Percentiles rank a stretch among this genome's conserved stretches.
Conservation (phyloP, 2,329 filamentous ascomycete species). For the Lasiodiplodia hormozganensis region DNA sequence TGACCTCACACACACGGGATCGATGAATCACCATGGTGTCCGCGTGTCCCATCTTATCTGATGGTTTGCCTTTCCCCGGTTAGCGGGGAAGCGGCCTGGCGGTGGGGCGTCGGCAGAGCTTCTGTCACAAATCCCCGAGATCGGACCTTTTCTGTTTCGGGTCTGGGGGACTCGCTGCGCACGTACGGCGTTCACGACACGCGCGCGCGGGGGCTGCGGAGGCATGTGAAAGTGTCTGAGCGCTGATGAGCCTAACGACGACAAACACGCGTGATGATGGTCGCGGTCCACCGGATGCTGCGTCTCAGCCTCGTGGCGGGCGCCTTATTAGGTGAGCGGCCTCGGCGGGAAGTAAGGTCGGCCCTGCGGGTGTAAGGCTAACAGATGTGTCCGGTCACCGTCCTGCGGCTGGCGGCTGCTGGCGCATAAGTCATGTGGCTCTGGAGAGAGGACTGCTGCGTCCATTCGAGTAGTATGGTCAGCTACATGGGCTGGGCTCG, state of each 20-base stretch:
- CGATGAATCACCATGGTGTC: constrained; percentile 14
- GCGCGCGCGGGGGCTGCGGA: neutral
- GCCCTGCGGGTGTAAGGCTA: too few species aligned
- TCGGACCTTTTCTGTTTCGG: constrained; percentile 5
- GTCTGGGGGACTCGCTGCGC: neutral
- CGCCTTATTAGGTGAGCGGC: too few species aligned
- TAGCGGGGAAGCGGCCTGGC: neutral
- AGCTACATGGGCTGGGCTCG: too few species aligned
- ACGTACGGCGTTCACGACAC: neutral
- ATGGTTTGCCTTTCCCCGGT: neutral
- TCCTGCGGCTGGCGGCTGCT: too few species aligned
- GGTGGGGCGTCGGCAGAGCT: neutral
- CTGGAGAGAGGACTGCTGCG: too few species aligned
- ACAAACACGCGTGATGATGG: neutral
- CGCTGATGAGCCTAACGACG: neutral
- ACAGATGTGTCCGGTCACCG: too few species aligned
- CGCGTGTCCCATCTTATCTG: constrained; percentile 19
- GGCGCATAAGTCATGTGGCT: too few species aligned
- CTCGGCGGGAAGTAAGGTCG: too few species aligned
- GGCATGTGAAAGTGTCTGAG: constrained; percentile 16
- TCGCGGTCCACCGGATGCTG: neutral
- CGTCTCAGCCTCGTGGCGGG: too few species aligned
- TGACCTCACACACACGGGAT: neutral
- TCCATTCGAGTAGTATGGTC: too few species aligned
- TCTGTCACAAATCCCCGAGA: neutral